Conservation (phyloP, 2,329 filamentous ascomycete genomes). For the Domatiomyces globalis region DNA sequence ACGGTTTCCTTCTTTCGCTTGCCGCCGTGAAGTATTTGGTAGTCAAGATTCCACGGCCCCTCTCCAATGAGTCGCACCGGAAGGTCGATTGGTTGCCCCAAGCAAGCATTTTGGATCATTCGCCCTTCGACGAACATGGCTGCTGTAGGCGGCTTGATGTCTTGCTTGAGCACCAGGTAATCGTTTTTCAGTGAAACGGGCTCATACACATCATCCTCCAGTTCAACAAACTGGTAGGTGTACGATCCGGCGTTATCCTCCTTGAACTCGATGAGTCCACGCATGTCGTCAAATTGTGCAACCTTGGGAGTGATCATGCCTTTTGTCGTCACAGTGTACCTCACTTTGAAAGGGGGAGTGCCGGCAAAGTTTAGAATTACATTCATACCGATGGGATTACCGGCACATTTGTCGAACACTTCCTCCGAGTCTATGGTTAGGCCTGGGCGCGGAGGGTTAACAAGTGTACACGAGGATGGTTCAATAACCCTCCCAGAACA, state of each 20-base stretch:
- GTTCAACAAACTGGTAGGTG: slow-evolving; percentile 67
- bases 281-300: slow-evolving; percentile 52
- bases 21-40: slow-evolving; percentile 81
- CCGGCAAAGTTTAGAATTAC: slow-evolving; percentile 84
- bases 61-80: slow-evolving; percentile 67
- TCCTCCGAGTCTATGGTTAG: slow-evolving; percentile 60
- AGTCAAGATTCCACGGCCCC: slow-evolving; percentile 76
- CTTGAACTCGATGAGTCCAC: slow-evolving; percentile 71
- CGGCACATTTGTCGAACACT: slow-evolving; percentile 88
- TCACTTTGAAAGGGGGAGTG: slow-evolving; percentile 76
- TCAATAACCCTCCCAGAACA: slow-evolving; percentile 84
- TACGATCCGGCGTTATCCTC: slow-evolving; percentile 72
- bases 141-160: slow-evolving; percentile 82
- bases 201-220: slow-evolving; percentile 71
- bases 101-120: slow-evolving; percentile 54
- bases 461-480: slow-evolving; percentile 79
- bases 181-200: slow-evolving; percentile 41
- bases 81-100: slow-evolving; percentile 65
- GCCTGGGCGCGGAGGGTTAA: slow-evolving; percentile 80
- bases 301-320: slow-evolving; percentile 37
- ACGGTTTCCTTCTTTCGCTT: slow-evolving; percentile 59
- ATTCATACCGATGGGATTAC: slow-evolving; percentile 77
- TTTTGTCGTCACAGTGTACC: slow-evolving; percentile 57
- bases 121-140: slow-evolving; percentile 51
- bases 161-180: slow-evolving; percentile 58